Conservation (phyloP, 371 early-diverging fungal genomes). For the Caulochytrium protostelioides region DNA sequence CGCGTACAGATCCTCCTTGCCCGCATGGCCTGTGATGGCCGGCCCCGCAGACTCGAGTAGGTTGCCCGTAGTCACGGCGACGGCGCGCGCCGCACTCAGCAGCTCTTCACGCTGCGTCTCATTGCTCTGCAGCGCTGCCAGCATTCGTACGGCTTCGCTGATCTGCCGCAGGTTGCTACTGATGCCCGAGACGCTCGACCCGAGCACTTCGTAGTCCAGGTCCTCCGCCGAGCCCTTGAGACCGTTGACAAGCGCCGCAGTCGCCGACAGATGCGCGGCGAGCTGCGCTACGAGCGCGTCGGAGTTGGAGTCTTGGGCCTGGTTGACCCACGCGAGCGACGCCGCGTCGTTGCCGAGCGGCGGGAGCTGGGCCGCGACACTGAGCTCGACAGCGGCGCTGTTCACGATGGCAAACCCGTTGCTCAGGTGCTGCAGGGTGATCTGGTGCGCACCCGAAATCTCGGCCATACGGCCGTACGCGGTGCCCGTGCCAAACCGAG, state of each 20-base stretch:
- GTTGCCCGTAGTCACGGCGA: constrained; percentile 10
- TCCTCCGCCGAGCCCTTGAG: constrained; percentile 12
- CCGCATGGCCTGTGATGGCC: constrained; percentile 12
- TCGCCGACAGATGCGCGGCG: constrained; percentile 17
- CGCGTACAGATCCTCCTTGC: constrained; percentile 8
- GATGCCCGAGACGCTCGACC: constrained; percentile 13
- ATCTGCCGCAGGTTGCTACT: constrained; percentile 16
- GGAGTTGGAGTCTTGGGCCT: constrained; percentile 20
- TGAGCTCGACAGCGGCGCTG: constrained; percentile 10
- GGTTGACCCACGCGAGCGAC: constrained; percentile 22
- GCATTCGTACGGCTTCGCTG: constrained; percentile 17
- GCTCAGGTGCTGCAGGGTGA: constrained; percentile 13
- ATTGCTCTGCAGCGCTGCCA: constrained; percentile 7
- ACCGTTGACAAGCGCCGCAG: constrained; percentile 16
- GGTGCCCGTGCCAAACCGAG: constrained; percentile 4
- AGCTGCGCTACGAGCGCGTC: constrained; percentile 18
- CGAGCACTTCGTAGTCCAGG: constrained; percentile 22
- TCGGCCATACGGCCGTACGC: constrained; percentile 6
- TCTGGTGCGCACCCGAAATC: constrained; percentile 16
- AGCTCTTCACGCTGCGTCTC: constrained; percentile 10
- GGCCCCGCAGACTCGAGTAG: constrained; percentile 13
- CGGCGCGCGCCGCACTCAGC: constrained; percentile 9
- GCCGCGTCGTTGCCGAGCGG: constrained; percentile 17
- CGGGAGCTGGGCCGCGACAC: constrained; percentile 13
- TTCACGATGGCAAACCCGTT: constrained; percentile 19